Evolutionary conservation across 2,329 filamentous ascomycete species (phyloP), one percentile per base, ranked within the genome.

Genomic region (Cladosporium sp.): DNA sequence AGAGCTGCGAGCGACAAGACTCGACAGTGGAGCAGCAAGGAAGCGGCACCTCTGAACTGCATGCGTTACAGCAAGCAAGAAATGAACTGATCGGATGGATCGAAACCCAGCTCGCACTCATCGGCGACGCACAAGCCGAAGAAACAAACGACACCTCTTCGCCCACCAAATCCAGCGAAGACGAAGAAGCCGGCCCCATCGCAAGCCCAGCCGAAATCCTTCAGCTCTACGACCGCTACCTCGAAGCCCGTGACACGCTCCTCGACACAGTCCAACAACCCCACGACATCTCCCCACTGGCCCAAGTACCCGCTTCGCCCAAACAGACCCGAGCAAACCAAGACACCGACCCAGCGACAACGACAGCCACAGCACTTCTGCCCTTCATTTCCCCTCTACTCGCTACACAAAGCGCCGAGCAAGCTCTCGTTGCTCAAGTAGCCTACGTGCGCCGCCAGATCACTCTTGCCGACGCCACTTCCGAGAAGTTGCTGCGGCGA

Each of bases 81-180:
- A 72, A 72, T n/a, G 72, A 72, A 59, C 70, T 76, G 41, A 76
- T 74, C 2, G 65, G 64, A 15, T 76, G 74, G 74, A 76, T 76
- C 70, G 74, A 76, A 62, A 67, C 65, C 18, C 74, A 76, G 67
- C 68, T 76, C 8, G 70, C 70, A 1, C 57, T 73, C 10, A 76
- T 76, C 24, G 72, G 74, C 26, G 68, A 73, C 15, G 68, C 68
- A 3, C 73, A 74, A 34, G 54, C 64, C 8, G 49, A 64, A 15
- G 63, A 64, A 10, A 67, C 64, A 28, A 47, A 65, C 10, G 41
- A 52, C 8, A 4, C 34, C 5, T n/a, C 36, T 12, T 54, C 64
- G 2, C 49, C 65, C 26, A 18, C 15, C 10, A 65, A 65, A 44
- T n/a, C 44, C 49, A 54, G 28, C 26, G 62, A 32, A 36, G 52